Percentiles rank a stretch among this genome's conserved stretches.
phyloP scores from a whole-genome alignment of 257 asterid species.

The Solanum piurae region DNA sequence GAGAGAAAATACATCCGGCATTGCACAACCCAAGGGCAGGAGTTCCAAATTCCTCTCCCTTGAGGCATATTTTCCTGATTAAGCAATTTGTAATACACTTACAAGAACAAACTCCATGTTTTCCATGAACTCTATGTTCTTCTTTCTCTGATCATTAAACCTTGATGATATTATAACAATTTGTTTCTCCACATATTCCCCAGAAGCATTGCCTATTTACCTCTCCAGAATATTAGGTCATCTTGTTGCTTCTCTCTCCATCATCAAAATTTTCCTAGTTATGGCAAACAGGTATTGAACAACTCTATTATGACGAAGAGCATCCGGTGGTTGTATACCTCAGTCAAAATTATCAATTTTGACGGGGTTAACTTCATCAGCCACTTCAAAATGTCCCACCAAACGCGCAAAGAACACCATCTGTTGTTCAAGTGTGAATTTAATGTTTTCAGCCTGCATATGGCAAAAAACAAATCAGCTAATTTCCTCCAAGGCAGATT shows the following conservation, averaged over 20 bases:
- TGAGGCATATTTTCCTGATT: background rate
- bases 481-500: background rate
- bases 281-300: background rate
- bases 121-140: background rate
- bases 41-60: background rate
- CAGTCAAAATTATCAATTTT: conserved; percentile 62
- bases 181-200: background rate
- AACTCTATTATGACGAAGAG: background rate
- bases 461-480: background rate
- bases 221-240: background rate
- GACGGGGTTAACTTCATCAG: conserved; percentile 67
- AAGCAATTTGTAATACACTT: background rate
- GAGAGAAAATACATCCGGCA: background rate
- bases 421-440: conserved; percentile 88
- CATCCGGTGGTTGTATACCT: conserved; percentile 6
- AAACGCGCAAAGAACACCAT: conserved; percentile 86
- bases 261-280: background rate
- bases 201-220: background rate
- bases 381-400: conserved; percentile 55
- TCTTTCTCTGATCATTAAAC: background rate
- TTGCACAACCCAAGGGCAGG: background rate
- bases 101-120: background rate
- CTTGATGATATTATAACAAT: background rate
- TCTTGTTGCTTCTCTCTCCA: background rate
- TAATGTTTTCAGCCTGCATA: conserved; percentile 80